Evolutionary conservation across 768 basidiomycete genomes (phyloP).

Genomic region (Suillus lakei): DNA sequence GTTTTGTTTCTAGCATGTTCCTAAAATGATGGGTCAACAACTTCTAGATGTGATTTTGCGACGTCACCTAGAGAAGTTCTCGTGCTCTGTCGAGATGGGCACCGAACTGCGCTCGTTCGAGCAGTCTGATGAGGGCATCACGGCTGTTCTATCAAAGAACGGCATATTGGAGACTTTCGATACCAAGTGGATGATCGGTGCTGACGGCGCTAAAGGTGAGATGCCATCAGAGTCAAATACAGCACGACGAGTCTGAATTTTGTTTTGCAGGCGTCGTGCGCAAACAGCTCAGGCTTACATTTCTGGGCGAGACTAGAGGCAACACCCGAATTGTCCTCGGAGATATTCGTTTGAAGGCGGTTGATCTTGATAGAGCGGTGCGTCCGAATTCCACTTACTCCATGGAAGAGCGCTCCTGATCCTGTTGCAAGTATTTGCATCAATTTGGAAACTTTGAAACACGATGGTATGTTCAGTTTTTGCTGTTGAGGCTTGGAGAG

Average conservation of each 20-base stretch:
- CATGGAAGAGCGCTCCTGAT: neutral
- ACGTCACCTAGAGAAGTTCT: slow-evolving; percentile 23
- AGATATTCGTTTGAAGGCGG: slow-evolving; percentile 39
- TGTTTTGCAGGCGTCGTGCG: slow-evolving; percentile 5
- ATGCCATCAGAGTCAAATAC: neutral
- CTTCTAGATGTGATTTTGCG: slow-evolving; percentile 33
- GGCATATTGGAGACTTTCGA: slow-evolving; percentile 5
- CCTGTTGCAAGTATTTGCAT: slow-evolving; percentile 19
- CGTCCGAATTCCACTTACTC: slow-evolving; percentile 1
- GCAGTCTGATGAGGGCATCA: slow-evolving; percentile 37
- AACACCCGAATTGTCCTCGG: slow-evolving; percentile 29
- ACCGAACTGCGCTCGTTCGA: slow-evolving; percentile 40
- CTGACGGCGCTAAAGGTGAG: slow-evolving; percentile 25
- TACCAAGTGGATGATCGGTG: slow-evolving; percentile 17
- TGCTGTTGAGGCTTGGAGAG: neutral
- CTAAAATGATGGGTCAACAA: slow-evolving; percentile 24
- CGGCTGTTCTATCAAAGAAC: slow-evolving; percentile 16
- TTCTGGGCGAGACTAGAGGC: slow-evolving; percentile 35
- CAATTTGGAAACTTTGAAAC: slow-evolving; percentile 48
- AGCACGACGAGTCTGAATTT: neutral
- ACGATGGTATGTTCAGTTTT: neutral
- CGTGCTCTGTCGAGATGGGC: slow-evolving; percentile 39
- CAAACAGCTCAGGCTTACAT: slow-evolving; percentile 15
- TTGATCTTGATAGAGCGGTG: slow-evolving; percentile 45
- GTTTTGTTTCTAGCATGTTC: slow-evolving; percentile 14